Evolutionary conservation across 2,329 filamentous ascomycete genomes (phyloP).

Genomic region (Elsinoe australis): DNA sequence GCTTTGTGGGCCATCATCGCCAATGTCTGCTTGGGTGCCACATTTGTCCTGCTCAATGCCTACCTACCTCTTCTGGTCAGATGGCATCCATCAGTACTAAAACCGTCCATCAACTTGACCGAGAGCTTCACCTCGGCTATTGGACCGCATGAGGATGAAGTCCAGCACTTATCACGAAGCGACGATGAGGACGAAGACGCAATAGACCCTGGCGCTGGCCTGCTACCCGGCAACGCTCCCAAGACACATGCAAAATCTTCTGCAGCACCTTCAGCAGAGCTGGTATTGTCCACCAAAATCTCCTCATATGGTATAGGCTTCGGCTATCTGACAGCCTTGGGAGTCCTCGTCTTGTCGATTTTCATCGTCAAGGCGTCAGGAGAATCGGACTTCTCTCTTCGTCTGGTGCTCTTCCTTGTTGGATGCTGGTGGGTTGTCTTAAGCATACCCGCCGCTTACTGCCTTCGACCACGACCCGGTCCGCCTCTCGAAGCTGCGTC

Average conservation of each 20-base stretch:
- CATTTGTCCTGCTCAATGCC: constrained; percentile 90
- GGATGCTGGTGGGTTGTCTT: constrained; percentile 92
- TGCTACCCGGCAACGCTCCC: constrained; percentile 28
- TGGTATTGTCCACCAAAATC: constrained; percentile 79
- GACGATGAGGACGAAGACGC: constrained; percentile 22
- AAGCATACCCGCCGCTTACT: constrained; percentile 78
- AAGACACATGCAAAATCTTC: constrained; percentile 21
- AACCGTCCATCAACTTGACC: constrained; percentile 3
- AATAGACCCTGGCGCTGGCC: constrained; percentile 32
- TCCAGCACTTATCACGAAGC: background rate
- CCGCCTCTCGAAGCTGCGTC: constrained; percentile 51
- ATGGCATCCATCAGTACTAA: constrained; percentile 59
- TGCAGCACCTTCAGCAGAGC: constrained; percentile 52
- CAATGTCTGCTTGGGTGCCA: constrained; percentile 90
- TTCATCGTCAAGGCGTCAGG: constrained; percentile 63
- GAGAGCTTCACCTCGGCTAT: constrained; percentile 5
- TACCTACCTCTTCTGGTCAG: constrained; percentile 87
- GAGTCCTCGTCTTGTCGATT: constrained; percentile 76
- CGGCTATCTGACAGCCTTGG: constrained; percentile 78
- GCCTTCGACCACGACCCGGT: constrained; percentile 80
- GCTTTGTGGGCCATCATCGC: constrained; percentile 79
- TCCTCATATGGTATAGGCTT: constrained; percentile 90
- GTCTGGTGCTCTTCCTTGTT: constrained; percentile 77
- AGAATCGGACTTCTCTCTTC: constrained; percentile 75
- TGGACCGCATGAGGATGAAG: background rate